Base-by-base conservation (phyloP, 192 early-diverging fungal genomes). In the Backusella tarrabulga region DNA sequence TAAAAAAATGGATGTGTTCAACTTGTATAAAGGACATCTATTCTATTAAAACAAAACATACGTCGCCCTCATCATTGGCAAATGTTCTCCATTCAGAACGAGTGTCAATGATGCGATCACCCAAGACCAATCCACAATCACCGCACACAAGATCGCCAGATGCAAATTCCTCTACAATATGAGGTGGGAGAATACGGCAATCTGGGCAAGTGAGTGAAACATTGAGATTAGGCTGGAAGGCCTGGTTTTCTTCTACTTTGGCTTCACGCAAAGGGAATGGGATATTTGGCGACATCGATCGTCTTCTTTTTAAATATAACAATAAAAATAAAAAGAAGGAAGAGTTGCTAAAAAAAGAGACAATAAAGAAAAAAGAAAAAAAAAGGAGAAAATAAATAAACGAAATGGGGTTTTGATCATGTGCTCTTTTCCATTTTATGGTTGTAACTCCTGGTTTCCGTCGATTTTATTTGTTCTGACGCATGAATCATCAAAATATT, bases 1-100 rank as follows among this genome's bases (percentile, higher is more conserved):
- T n/a, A 60, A 73, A 34, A 56, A 54, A 23, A 29, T 38, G 36
- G 36, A 38, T 38, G 38, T 38, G 38, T 38, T 38, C 11, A 44
- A 44, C 11, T 3, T 4, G 14, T 44, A 44, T 44, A 15, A 15
- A 32, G 2, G 29, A 32, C 2, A 32, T 32, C 29, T 32, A 32
- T 32, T 44, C 5, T 44, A 44, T 17, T 15, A 8, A 21, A 52
- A 32, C 12, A 15, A 14, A 9, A 76, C 80, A 72, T 82, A 82
- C 80, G 78, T 95, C 94, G 67, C 92, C 93, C 75, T 92, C 95
- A 73, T 96, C 96, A 82, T 95, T 95, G 29, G 94, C 90, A 78
- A 97, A 95, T 26, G 97, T 99, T 66, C 98, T 92, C 98, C 98
- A 99, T 82, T 99, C 98, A 12, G 94, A 96, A 11, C 97, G 91